phyloP scores from a whole-genome alignment of 306 rosid genomes.

The Cyamopsis tetragonoloba region DNA sequence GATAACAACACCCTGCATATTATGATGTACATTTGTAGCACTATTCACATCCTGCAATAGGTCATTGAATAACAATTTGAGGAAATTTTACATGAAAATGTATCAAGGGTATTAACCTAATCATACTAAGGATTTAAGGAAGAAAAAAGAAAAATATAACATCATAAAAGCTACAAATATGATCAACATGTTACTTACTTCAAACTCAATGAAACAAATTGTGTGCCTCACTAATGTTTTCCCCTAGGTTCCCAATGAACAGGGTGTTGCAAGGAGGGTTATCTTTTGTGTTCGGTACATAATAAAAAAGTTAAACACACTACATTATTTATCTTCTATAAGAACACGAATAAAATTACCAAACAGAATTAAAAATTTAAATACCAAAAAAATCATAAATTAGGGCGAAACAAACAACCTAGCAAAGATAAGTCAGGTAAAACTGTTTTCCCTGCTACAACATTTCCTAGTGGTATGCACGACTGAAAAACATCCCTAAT shows the following conservation, averaged over 20 bases:
- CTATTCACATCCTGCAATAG: constrained; percentile 80
- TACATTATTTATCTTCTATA: constrained; percentile 11
- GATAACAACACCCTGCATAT: constrained; percentile 95
- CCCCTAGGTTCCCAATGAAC: constrained; percentile 97
- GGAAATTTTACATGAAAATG: neutral
- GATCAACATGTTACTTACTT: constrained; percentile 53
- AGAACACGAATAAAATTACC: neutral
- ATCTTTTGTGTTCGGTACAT: constrained; percentile 86
- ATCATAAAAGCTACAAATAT: constrained; percentile 11
- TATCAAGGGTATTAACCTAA: neutral
- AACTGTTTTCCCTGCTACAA: no score
- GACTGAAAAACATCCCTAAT: neutral
- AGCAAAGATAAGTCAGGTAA: neutral
- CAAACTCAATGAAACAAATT: constrained; percentile 98
- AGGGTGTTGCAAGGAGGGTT: constrained; percentile 99
- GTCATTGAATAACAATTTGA: constrained; percentile 6
- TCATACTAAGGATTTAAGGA: no score
- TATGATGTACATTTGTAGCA: constrained; percentile 86
- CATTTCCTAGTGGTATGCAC: no score
- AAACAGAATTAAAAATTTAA: neutral
- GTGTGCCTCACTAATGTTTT: constrained; percentile 96
- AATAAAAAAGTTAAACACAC: constrained; percentile 5
- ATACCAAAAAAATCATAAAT: constrained; percentile 1
- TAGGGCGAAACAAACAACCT: neutral
- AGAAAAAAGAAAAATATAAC: neutral